Conservation (phyloP, 371 early-diverging fungal genomes). For the Choanephora cucurbitarum region DNA sequence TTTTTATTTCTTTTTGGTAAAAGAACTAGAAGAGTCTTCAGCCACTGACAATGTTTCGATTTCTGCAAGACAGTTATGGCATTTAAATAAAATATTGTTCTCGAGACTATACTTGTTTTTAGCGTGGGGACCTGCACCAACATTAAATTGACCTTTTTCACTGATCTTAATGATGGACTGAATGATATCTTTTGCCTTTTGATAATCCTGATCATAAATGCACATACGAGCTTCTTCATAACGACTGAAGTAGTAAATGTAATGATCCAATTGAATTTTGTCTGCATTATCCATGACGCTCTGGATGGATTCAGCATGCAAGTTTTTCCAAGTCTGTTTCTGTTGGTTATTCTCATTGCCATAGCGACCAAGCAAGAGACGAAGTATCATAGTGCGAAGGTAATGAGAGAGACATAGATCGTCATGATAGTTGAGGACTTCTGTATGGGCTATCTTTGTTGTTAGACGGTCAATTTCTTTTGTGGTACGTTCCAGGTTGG, state of each 20-base stretch:
- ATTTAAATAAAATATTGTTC: conserved; percentile 45
- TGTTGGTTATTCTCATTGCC: background rate
- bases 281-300: conserved; percentile 33
- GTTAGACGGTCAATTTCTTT: conserved; percentile 32
- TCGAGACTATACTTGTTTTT: conserved; percentile 54
- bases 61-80: conserved; percentile 43
- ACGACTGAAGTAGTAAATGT: conserved; percentile 60
- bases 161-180: conserved; percentile 39
- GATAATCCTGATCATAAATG: conserved; percentile 44
- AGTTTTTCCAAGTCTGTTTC: conserved; percentile 7
- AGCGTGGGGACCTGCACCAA: conserved; percentile 47
- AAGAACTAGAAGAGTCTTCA: too few species aligned
- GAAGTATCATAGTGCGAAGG: conserved; percentile 46
- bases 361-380: conserved; percentile 21
- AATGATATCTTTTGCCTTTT: conserved; percentile 48
- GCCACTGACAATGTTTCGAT: conserved; percentile 16
- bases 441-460: conserved; percentile 32
- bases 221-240: conserved; percentile 60
- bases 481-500: conserved; percentile 47
- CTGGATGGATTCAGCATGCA: conserved; percentile 27
- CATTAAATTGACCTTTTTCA: conserved; percentile 42
- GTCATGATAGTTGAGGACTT: conserved; percentile 45
- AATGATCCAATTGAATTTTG: conserved; percentile 62
- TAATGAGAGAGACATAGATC: conserved; percentile 69
- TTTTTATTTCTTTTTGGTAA: background rate